Evolutionary conservation across 257 asterid species (phyloP), one percentile per base, ranked within the genome.

Genomic region (Voacanga thouarsii): DNA sequence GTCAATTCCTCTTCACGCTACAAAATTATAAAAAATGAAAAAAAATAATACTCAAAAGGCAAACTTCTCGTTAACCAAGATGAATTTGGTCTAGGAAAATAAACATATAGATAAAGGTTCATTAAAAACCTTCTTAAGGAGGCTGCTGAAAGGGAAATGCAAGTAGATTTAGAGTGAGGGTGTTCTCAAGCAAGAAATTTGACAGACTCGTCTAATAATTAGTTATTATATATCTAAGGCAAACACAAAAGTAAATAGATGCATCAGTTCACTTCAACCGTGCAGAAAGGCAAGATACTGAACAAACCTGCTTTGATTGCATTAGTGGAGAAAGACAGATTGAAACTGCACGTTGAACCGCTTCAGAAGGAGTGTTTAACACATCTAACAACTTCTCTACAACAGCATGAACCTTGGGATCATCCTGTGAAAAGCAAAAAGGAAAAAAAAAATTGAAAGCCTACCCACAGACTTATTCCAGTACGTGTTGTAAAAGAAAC

Each of bases 371-470:
- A 80, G 99, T 95, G 80, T 92, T 92, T 79, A 95, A 84, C 49
- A 95, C 99, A 66, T 95, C 99, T 90, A 95, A 86, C 89, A 95
- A 84, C 92, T 93, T 95, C 78, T 95, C 99, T 43, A 95, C 97
- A 75, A 95, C 98, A 43, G 97, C 88, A 82, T 90, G 97, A 82
- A 95, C 99, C 85, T 95, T 95, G n/a, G 98, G 94, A 78, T 95
- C 99, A 83, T 83, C 94, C 99, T 95, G 89, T 57, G 37, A 64
- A 70, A 77, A 78, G 74, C 74, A 44, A 81, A 60, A 80, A 77
- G 65, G 71, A 33, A 33, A 33, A 33, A 33, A 33, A 65, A n/a
- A 53, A 55, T 74, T 72, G 72, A 81, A 72, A 16, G 59, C 63
- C 53, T 51, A 45, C 57, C 59, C 55, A 75, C 44, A 60, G 64